These are phyloP conservation scores for Colletotrichum plurivorum DNA, from an alignment of 2,329 filamentous ascomycete genomes.

Conservation along the genomic window DNA sequence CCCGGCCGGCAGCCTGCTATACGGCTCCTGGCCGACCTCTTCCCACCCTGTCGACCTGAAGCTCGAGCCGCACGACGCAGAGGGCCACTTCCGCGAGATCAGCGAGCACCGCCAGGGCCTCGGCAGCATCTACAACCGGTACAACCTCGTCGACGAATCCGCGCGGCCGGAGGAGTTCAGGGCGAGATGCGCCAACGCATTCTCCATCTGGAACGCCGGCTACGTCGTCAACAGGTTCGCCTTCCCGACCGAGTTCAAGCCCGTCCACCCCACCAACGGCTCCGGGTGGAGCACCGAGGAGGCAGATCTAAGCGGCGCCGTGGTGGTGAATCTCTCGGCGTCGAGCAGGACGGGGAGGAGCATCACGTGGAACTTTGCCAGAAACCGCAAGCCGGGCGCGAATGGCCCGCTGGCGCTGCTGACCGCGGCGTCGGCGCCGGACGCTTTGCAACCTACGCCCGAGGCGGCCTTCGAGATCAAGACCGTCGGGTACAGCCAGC, in stretches of 20 bases:
- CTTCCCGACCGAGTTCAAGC: constrained; percentile 47
- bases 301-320: constrained; percentile 50
- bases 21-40: constrained; percentile 60
- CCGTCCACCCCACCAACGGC: constrained; percentile 41
- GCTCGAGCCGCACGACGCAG: constrained; percentile 46
- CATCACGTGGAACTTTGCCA: constrained; percentile 46
- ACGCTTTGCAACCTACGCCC: constrained; percentile 1
- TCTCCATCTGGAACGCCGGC: constrained; percentile 46
- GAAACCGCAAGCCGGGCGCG: constrained; percentile 27
- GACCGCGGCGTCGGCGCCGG: constrained; percentile 46
- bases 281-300: constrained; percentile 48
- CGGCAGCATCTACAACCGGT: constrained; percentile 60
- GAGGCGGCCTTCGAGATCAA: constrained; percentile 25
- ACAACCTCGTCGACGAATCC: constrained; percentile 44
- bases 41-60: constrained; percentile 54
- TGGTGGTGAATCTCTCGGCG: constrained; percentile 49
- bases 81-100: constrained; percentile 54
- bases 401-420: constrained; percentile 45
- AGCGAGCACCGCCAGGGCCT: constrained; percentile 48
- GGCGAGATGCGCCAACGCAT: constrained; percentile 34
- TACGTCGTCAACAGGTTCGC: constrained; percentile 50
- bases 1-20: constrained; percentile 52
- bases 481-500: constrained; percentile 32
- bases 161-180: constrained; percentile 30
- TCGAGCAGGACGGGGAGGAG: constrained; percentile 49